A percentile compares a stretch with the other conserved stretches of the same genome.
Conservation (phyloP, 306 rosid species). For the Biancaea sappan region DNA sequence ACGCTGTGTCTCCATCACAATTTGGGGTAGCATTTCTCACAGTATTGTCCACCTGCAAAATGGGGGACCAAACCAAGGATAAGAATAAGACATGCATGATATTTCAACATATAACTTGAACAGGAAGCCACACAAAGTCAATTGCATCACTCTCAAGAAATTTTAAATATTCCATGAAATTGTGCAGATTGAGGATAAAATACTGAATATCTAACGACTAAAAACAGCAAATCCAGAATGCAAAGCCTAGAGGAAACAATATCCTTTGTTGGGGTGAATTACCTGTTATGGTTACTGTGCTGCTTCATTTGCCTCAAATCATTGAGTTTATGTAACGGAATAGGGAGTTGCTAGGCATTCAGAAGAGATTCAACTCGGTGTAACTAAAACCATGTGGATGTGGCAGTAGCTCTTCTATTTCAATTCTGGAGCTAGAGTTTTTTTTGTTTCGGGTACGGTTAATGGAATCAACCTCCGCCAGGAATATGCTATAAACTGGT, state of each 20-base stretch:
- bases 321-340: slow-evolving; percentile 33
- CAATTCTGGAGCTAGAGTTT: slow-evolving; percentile 76
- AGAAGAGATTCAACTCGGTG: slow-evolving; percentile 56
- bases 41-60: slow-evolving; percentile 64
- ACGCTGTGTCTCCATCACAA: slow-evolving; percentile 55
- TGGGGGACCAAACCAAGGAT: slow-evolving; percentile 68
- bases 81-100: slow-evolving; percentile 52
- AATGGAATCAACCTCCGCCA: slow-evolving; percentile 81
- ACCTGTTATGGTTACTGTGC: slow-evolving; percentile 43
- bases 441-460: slow-evolving; percentile 70
- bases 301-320: slow-evolving; percentile 33
- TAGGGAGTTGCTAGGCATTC: slow-evolving; percentile 25
- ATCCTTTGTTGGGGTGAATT: slow-evolving; percentile 19
- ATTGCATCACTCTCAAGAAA: slow-evolving; percentile 31
- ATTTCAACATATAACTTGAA: slow-evolving; percentile 54
- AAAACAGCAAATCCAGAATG: not conserved
- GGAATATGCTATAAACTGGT: slow-evolving; percentile 80
- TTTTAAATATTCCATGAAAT: slow-evolving; percentile 36
- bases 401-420: slow-evolving; percentile 80
- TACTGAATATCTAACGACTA: slow-evolving; percentile 22
- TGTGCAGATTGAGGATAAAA: slow-evolving; percentile 25
- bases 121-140: slow-evolving; percentile 42
- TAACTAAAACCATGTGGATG: slow-evolving; percentile 57
- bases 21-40: slow-evolving; percentile 48
- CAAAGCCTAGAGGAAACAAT: not conserved